These are phyloP conservation scores for Cryphonectria radicalis DNA, from an alignment of 2,329 filamentous ascomycete species.

Conservation along the genomic window DNA sequence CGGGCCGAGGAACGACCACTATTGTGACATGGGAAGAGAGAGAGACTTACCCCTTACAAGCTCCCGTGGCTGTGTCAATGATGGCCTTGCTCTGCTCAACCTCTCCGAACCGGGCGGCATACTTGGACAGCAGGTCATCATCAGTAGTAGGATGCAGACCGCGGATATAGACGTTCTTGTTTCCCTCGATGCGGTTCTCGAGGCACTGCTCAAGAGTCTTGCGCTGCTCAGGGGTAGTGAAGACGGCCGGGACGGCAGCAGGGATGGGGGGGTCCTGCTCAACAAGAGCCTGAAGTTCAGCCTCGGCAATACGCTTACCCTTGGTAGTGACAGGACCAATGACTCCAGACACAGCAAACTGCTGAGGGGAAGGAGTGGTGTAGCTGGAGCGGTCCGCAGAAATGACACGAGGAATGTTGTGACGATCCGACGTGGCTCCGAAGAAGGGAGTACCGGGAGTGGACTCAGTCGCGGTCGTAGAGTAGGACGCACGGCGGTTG, in stretches of 20 bases:
- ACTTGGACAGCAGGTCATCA: slow-evolving; percentile 82
- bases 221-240: slow-evolving; percentile 81
- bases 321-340: slow-evolving; percentile 49
- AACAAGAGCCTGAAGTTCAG: slow-evolving; percentile 66
- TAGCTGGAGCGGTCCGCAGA: slow-evolving; percentile 65
- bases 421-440: slow-evolving; percentile 59
- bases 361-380: slow-evolving; percentile 68
- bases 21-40: not conserved
- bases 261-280: slow-evolving; percentile 83
- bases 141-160: slow-evolving; percentile 95
- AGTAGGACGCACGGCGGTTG: slow-evolving; percentile 70
- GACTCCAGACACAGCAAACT: slow-evolving; percentile 50
- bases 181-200: slow-evolving; percentile 87
- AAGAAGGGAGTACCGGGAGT: slow-evolving; percentile 69
- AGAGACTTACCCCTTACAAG: slow-evolving; percentile 85
- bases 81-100: slow-evolving; percentile 99
- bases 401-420: slow-evolving; percentile 63
- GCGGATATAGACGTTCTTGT: slow-evolving; percentile 98
- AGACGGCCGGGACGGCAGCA: slow-evolving; percentile 85
- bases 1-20: slow-evolving; percentile 18
- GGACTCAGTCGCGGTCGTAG: slow-evolving; percentile 63
- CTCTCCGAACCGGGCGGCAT: slow-evolving; percentile 85
- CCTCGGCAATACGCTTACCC: slow-evolving; percentile 46
- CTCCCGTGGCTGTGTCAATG: slow-evolving; percentile 89
- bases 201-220: slow-evolving; percentile 93